Percentiles rank a stretch among this genome's conserved stretches.
These are phyloP conservation scores for Backusella psychrophila DNA, from an alignment of 192 early-diverging fungal species.

Conservation along the genomic window DNA sequence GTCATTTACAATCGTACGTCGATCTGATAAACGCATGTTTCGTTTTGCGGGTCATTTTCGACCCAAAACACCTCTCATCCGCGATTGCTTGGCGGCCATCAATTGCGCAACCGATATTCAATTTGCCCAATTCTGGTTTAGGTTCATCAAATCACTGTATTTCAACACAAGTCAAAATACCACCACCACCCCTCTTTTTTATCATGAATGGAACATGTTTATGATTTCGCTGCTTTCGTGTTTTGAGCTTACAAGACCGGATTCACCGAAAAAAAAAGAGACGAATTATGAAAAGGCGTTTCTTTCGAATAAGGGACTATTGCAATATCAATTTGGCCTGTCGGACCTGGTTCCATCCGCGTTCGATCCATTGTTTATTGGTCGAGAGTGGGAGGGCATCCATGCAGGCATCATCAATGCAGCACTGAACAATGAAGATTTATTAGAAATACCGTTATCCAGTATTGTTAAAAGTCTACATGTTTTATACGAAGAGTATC, in stretches of 20 bases:
- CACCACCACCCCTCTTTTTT: background rate
- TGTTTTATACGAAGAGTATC: slow-evolving; percentile 14
- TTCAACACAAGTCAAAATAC: background rate
- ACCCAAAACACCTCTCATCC: background rate
- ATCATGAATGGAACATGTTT: slow-evolving; percentile 15
- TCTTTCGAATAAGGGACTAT: background rate
- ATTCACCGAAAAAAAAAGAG: background rate
- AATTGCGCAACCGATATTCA: background rate
- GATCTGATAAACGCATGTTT: background rate
- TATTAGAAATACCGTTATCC: background rate
- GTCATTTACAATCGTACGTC: background rate
- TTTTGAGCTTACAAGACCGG: background rate
- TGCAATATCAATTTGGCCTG: background rate
- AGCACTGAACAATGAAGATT: background rate
- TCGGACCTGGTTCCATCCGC: background rate
- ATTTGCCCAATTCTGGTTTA: slow-evolving; percentile 5
- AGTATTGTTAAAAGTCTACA: slow-evolving; percentile 5
- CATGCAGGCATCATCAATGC: background rate
- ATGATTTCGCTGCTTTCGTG: background rate
- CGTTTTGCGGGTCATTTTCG: background rate
- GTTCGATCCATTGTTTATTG: background rate
- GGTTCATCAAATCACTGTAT: background rate
- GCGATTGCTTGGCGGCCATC: slow-evolving; percentile 13
- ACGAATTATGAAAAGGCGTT: background rate
- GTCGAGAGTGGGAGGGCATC: background rate